phyloP scores from a whole-genome alignment of 1,284 basidiomycete genomes.

The Thelephora terrestris region DNA sequence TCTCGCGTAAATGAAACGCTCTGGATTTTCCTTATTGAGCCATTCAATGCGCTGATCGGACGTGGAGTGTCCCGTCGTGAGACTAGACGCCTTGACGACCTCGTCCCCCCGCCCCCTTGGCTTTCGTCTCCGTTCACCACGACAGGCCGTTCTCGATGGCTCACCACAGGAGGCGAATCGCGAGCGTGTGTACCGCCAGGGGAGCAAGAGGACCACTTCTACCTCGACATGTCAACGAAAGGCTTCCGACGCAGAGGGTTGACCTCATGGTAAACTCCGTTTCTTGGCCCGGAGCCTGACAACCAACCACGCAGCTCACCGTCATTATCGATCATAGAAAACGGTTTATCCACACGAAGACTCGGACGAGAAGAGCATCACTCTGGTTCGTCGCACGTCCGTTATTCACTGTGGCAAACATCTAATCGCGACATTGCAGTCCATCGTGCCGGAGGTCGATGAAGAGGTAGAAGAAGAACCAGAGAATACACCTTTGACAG shows the following conservation, averaged over 20 bases:
- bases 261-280: not conserved
- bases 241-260: not conserved
- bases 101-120: too few species aligned
- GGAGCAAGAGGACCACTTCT: not conserved
- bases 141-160: not conserved
- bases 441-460: not conserved
- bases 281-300: not conserved
- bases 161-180: not conserved
- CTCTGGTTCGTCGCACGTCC: not conserved
- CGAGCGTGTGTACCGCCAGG: too few species aligned
- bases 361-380: not conserved
- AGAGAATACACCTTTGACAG: not conserved
- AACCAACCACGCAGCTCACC: not conserved
- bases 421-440: not conserved
- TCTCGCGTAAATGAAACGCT: too few species aligned
- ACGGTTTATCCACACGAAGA: not conserved
- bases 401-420: not conserved
- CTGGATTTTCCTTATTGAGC: too few species aligned
- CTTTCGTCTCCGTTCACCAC: too few species aligned
- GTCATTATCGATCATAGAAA: not conserved
- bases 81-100: too few species aligned
- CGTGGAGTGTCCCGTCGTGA: too few species aligned
- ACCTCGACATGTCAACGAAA: not conserved
- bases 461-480: not conserved
- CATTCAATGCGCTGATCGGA: too few species aligned